These are phyloP conservation scores for Sarocladium brachiariae DNA, from an alignment of 2,329 filamentous ascomycete species.

Conservation along the genomic window DNA sequence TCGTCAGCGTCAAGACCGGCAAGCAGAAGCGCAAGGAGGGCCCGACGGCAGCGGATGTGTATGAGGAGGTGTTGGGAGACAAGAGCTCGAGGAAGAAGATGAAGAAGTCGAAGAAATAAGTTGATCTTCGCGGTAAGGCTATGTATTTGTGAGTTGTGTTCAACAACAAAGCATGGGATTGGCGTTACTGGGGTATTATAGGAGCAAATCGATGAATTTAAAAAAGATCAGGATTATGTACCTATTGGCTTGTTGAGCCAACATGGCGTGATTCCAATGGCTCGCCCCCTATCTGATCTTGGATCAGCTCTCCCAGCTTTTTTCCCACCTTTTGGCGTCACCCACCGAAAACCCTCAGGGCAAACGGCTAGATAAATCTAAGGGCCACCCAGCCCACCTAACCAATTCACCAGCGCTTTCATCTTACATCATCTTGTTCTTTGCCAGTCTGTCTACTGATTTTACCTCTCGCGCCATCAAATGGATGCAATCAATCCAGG, in stretches of 20 bases:
- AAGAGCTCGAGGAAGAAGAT: slow-evolving; percentile 52
- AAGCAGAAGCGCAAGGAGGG: slow-evolving; percentile 71
- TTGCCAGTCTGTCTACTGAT: too few species aligned
- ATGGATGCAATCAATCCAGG: too few species aligned
- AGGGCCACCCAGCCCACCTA: too few species aligned
- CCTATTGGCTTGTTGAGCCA: too few species aligned
- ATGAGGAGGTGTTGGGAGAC: slow-evolving; percentile 52
- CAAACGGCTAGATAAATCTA: too few species aligned
- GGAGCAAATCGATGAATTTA: background rate
- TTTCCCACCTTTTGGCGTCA: background rate
- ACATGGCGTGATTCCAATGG: background rate
- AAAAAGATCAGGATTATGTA: background rate
- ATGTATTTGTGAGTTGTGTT: background rate
- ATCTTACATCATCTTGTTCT: too few species aligned
- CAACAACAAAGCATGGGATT: slow-evolving; percentile 3
- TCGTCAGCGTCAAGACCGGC: slow-evolving; percentile 75
- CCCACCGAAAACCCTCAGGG: background rate
- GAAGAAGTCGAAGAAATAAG: slow-evolving; percentile 33
- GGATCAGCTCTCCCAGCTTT: too few species aligned
- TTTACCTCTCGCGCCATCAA: too few species aligned
- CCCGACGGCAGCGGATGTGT: slow-evolving; percentile 52
- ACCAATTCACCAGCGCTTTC: too few species aligned
- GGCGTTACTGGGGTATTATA: background rate
- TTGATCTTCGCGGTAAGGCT: background rate
- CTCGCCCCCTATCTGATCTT: background rate